A percentile compares a stretch with the other conserved stretches of the same genome.
phyloP scores from a whole-genome alignment of 768 basidiomycete genomes.

The Mycena polygramma region DNA sequence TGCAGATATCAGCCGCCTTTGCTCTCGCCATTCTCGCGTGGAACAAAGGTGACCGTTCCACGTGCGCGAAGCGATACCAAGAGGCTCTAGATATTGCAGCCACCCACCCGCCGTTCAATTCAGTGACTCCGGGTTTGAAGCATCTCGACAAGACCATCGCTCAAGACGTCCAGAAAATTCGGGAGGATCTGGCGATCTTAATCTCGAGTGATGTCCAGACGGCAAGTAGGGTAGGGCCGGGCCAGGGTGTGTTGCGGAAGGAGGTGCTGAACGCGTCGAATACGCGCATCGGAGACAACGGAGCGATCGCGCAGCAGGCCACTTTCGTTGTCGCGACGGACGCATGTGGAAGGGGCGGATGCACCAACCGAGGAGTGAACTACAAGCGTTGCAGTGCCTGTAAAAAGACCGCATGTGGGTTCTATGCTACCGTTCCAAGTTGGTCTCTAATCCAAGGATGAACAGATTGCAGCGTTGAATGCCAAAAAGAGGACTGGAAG shows the following conservation, averaged over 20 bases:
- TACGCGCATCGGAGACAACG: conserved; percentile 39
- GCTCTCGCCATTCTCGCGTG: conserved; percentile 49
- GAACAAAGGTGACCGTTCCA: conserved; percentile 47
- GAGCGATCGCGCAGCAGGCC: conserved; percentile 26
- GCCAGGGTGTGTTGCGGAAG: conserved; percentile 36
- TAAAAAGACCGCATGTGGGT: conserved; percentile 44
- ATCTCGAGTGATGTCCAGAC: conserved; percentile 41
- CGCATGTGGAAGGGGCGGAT: conserved; percentile 44
- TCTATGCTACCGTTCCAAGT: neutral
- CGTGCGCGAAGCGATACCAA: conserved; percentile 48
- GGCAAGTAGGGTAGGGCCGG: conserved; percentile 26
- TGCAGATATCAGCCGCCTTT: conserved; percentile 46
- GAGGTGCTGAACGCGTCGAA: conserved; percentile 40
- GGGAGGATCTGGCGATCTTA: conserved; percentile 43
- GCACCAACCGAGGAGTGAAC: conserved; percentile 44
- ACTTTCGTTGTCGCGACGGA: conserved; percentile 45
- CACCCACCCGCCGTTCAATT: conserved; percentile 40
- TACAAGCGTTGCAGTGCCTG: conserved; percentile 45
- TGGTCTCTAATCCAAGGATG: neutral
- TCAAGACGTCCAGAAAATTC: conserved; percentile 37
- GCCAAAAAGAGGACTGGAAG: conserved; percentile 46
- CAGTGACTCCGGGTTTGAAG: conserved; percentile 24
- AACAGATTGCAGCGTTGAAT: conserved; percentile 46
- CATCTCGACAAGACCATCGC: conserved; percentile 42
- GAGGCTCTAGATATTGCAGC: conserved; percentile 48